These are phyloP conservation scores for Ormosia semicastrata DNA, from an alignment of 306 rosid genomes.

Conservation along the genomic window DNA sequence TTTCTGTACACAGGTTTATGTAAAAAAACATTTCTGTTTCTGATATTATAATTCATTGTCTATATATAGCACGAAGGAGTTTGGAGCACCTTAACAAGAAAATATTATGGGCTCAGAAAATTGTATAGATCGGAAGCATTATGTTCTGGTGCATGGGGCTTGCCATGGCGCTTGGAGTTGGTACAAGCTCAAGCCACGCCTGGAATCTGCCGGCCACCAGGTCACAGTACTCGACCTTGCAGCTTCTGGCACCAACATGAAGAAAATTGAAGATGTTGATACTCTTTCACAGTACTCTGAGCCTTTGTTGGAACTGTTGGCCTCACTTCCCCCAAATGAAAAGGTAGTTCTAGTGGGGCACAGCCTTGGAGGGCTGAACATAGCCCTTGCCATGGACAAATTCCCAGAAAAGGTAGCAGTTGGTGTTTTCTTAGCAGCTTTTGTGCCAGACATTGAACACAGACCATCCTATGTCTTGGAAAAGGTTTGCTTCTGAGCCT, in stretches of 20 bases:
- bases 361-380: conserved; percentile 64
- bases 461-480: conserved; percentile 49
- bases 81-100: no score
- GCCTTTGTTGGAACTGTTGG: conserved; percentile 56
- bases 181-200: conserved; percentile 67
- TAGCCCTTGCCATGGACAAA: conserved; percentile 68
- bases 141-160: conserved; percentile 72
- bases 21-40: no score
- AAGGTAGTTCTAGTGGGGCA: conserved; percentile 75
- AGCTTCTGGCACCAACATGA: conserved; percentile 52
- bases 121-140: conserved; percentile 25
- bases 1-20: no score
- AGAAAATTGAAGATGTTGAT: conserved; percentile 44
- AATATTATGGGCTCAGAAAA: neutral
- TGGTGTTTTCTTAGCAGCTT: conserved; percentile 66
- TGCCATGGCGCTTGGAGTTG: conserved; percentile 84
- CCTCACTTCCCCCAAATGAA: conserved; percentile 36
- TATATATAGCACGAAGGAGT: neutral
- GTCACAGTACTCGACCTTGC: conserved; percentile 57
- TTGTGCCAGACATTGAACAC: conserved; percentile 54
- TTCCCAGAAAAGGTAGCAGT: conserved; percentile 49
- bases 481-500: conserved; percentile 37
- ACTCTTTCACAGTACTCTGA: conserved; percentile 42
- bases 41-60: neutral
- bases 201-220: conserved; percentile 55